phyloP scores from a whole-genome alignment of 108 stramenopile species.

The Cyclostephanos tholiformis region DNA sequence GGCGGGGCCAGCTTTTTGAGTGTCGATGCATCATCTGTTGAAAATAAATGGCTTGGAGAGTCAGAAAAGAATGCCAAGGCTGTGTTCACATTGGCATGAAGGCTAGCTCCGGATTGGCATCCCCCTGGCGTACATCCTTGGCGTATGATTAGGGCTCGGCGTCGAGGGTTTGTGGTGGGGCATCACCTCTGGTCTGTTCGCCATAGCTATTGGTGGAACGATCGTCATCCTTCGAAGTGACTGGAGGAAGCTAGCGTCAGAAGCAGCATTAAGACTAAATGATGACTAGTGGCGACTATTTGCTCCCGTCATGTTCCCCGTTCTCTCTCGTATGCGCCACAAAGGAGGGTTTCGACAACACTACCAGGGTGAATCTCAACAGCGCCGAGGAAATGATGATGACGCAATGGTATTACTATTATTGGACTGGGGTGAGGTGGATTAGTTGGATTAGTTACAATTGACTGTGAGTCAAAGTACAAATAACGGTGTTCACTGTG shows the following conservation, averaged over 20 bases:
- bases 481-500: too few species aligned
- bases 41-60: constrained; percentile 99
- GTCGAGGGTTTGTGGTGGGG: constrained; percentile 43
- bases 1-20: constrained; percentile 96
- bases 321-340: too few species aligned
- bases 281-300: too few species aligned
- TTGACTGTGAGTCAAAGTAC: too few species aligned
- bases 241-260: constrained; percentile 20
- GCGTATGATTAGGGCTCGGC: constrained; percentile 15
- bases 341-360: too few species aligned
- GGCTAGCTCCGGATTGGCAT: constrained; percentile 82
- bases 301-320: too few species aligned
- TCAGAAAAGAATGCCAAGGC: constrained; percentile 98
- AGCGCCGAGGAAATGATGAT: too few species aligned
- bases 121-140: constrained; percentile 42
- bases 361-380: too few species aligned
- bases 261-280: constrained; percentile 14
- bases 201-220: constrained; percentile 11
- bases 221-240: constrained; percentile 33
- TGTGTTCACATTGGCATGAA: constrained; percentile 96
- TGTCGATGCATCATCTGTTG: constrained; percentile 95
- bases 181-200: constrained; percentile 27
- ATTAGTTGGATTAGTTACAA: too few species aligned
- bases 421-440: too few species aligned
- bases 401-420: too few species aligned